Percentiles rank a stretch among this genome's conserved stretches.
Conservation (phyloP, 176 grass and related monocot genomes). For the Musa troglodytarum region DNA sequence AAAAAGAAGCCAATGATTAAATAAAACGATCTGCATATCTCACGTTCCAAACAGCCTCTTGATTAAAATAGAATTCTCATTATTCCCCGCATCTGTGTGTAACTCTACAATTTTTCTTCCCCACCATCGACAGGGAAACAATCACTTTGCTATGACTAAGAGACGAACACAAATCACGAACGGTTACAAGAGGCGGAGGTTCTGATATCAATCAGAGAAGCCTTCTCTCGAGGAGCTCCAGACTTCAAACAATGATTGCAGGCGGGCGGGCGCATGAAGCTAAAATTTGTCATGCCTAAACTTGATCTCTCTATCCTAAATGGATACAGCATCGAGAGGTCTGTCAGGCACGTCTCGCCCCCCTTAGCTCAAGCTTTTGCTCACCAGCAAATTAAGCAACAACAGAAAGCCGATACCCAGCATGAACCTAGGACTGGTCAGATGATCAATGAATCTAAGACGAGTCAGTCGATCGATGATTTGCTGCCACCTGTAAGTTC, state of each 20-base stretch:
- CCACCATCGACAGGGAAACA: too few species aligned
- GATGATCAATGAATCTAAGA: constrained; percentile 37
- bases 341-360: not conserved
- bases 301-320: too few species aligned
- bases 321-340: not conserved
- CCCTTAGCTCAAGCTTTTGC: constrained; percentile 40
- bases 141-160: too few species aligned
- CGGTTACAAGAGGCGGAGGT: too few species aligned
- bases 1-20: too few species aligned
- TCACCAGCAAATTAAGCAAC: constrained; percentile 54
- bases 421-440: constrained; percentile 53
- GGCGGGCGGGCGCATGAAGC: not conserved
- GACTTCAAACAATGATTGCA: not conserved
- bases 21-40: too few species aligned
- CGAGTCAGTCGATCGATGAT: constrained; percentile 42
- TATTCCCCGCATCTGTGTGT: too few species aligned
- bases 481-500: constrained; percentile 86
- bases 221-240: not conserved
- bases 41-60: too few species aligned
- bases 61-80: too few species aligned
- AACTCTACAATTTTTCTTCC: too few species aligned
- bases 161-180: too few species aligned
- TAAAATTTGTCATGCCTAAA: too few species aligned
- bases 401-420: constrained; percentile 42
- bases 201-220: not conserved